Conservation (phyloP, 2,329 filamentous ascomycete genomes). For the Cladosporium sp. region DNA sequence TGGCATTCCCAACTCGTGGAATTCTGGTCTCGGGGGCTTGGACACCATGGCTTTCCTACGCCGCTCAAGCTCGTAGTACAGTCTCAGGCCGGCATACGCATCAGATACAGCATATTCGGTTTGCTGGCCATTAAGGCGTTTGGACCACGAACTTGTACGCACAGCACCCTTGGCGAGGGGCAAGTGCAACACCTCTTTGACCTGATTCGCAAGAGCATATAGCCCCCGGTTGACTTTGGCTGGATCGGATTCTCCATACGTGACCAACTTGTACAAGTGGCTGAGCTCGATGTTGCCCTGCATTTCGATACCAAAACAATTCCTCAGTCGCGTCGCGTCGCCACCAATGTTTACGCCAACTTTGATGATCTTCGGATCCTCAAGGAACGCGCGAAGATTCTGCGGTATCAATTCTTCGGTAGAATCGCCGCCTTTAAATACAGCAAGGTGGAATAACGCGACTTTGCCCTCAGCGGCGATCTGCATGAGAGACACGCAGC, state of each 20-base stretch:
- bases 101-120: slow-evolving; percentile 76
- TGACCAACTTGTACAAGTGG: slow-evolving; percentile 77
- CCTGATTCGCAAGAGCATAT: slow-evolving; percentile 68
- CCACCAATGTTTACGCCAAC: slow-evolving; percentile 73
- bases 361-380: slow-evolving; percentile 69
- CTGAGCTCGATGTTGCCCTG: slow-evolving; percentile 77
- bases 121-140: slow-evolving; percentile 62
- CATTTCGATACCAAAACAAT: slow-evolving; percentile 64
- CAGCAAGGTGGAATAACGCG: slow-evolving; percentile 76
- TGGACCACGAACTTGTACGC: slow-evolving; percentile 73
- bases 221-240: slow-evolving; percentile 64
- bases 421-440: slow-evolving; percentile 44
- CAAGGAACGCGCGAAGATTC: slow-evolving; percentile 69
- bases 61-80: slow-evolving; percentile 71
- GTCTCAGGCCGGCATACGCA: slow-evolving; percentile 73
- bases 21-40: slow-evolving; percentile 67
- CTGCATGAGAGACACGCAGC: slow-evolving; percentile 80
- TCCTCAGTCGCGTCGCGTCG: slow-evolving; percentile 64
- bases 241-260: slow-evolving; percentile 57
- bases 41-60: slow-evolving; percentile 67
- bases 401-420: slow-evolving; percentile 64
- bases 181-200: slow-evolving; percentile 68
- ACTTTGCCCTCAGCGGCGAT: slow-evolving; percentile 75
- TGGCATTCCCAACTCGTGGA: slow-evolving; percentile 65
- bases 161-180: slow-evolving; percentile 77